Evolutionary conservation across 1,284 basidiomycete genomes (phyloP).

Genomic region (Leccinum holopus): DNA sequence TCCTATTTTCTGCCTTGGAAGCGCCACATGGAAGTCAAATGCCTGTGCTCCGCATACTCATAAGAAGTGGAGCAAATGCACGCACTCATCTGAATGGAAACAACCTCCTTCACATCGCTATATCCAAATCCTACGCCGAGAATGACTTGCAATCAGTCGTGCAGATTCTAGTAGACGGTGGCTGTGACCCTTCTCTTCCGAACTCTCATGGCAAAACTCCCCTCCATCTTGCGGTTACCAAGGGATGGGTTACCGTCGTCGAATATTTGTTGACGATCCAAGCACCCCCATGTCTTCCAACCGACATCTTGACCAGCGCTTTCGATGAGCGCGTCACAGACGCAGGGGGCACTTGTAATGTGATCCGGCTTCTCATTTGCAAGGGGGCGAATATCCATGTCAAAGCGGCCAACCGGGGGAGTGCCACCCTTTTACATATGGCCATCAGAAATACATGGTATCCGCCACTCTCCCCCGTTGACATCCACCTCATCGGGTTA

Average conservation of each 20-base stretch:
- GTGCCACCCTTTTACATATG: conserved; percentile 3
- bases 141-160: not conserved
- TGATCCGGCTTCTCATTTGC: not conserved
- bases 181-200: not conserved
- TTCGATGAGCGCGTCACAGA: not conserved
- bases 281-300: not conserved
- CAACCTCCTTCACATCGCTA: conserved; percentile 4
- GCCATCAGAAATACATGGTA: not conserved
- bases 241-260: not conserved
- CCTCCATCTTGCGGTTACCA: not conserved
- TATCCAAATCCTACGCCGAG: not conserved
- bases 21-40: not conserved
- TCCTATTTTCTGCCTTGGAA: conserved; percentile 1
- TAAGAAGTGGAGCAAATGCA: conserved; percentile 1
- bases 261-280: conserved; percentile 2
- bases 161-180: not conserved
- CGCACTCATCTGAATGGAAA: not conserved
- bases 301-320: conserved; percentile 2
- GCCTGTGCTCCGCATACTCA: not conserved
- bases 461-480: not conserved
- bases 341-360: not conserved
- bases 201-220: not conserved
- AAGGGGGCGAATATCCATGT: not conserved
- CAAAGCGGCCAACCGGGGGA: no score
- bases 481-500: not conserved